Evolutionary conservation across 2,329 filamentous ascomycete species (phyloP), one percentile per base, ranked within the genome.

Genomic region (Pochonia chlamydosporia): DNA sequence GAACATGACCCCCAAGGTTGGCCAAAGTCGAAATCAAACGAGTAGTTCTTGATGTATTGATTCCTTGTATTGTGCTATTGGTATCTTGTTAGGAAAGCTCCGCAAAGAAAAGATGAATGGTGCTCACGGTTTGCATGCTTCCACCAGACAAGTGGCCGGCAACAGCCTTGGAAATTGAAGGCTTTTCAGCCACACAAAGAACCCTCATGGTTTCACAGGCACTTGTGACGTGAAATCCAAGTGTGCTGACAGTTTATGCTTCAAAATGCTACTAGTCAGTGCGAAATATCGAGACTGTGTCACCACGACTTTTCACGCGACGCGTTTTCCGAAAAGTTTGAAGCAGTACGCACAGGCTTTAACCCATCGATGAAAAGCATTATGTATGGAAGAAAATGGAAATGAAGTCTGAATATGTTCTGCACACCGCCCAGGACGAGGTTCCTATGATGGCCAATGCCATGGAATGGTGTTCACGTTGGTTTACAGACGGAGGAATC

Each of bases 101-200:
- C 7, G 21, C 13, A 36, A 37, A 18, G 3, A n/a, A 4, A 20
- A 33, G 1, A n/a, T 16, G 6, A 14, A n/a, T 6, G 7, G 36
- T 24, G 48, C 84, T 66, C 68, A 95, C 89, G 46, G 81, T 84
- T 63, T 81, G 78, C 49, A 84, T 75, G 16, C 72, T 71, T 41
- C 89, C 88, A 43, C 93, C 92, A 26, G 87, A 87, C 24, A 99
- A 78, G 72, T 97, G 92, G 49, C 83, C 81, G 33, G 93, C 89
- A 43, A 99, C 92, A 31, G 92, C 90, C 68, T 93, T 96, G 49
- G 93, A 89, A 53, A 99, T 96, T 36, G 92, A 95, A 30, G 90
- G 90, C 76, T 99, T 79, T 56, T 79, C 76, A 36, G 76, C 76
- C 57, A 79, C 76, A 54, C 76, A 79, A 11, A 79, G 63, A 33